Evolutionary conservation across 164 flowering plant species (phyloP).

Genomic region (Vitis amurensis): DNA sequence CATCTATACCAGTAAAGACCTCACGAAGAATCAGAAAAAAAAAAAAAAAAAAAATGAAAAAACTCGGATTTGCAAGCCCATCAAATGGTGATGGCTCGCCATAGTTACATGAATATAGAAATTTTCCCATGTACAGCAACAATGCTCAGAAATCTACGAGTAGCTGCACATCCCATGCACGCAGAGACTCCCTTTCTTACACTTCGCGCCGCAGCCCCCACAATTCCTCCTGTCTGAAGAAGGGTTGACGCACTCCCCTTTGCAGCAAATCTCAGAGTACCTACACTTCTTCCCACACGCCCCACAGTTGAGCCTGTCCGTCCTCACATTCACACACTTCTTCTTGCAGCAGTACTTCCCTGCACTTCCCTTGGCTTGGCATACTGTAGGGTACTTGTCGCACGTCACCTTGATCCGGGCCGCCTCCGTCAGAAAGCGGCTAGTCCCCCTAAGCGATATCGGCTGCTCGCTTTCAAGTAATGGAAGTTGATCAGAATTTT

Average conservation of each 20-base stretch:
- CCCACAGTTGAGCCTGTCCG: conserved; percentile 45
- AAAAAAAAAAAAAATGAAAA: too few species aligned
- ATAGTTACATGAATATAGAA: too few species aligned
- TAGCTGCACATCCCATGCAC: conserved; percentile 39
- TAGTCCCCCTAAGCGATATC: too few species aligned
- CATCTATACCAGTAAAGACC: too few species aligned
- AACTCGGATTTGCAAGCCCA: too few species aligned
- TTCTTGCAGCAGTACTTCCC: conserved; percentile 56
- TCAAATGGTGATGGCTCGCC: too few species aligned
- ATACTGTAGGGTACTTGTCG: conserved; percentile 34
- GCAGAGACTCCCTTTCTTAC: conserved; percentile 35
- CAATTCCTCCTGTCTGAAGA: conserved; percentile 14
- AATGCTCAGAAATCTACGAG: conserved; percentile 10
- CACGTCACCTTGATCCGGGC: neutral
- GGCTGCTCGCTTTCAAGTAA: too few species aligned
- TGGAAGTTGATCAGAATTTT: too few species aligned
- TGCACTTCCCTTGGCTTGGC: conserved; percentile 41
- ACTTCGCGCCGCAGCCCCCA: conserved; percentile 44
- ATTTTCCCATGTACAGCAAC: too few species aligned
- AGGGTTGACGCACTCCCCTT: conserved; percentile 42
- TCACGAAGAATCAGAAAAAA: too few species aligned
- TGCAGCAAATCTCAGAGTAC: conserved; percentile 42
- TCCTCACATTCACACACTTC: conserved; percentile 40
- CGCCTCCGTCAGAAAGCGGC: too few species aligned
- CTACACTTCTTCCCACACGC: conserved; percentile 46